Evolutionary conservation across 306 rosid genomes (phyloP).

Genomic region (Alnus rubra): DNA sequence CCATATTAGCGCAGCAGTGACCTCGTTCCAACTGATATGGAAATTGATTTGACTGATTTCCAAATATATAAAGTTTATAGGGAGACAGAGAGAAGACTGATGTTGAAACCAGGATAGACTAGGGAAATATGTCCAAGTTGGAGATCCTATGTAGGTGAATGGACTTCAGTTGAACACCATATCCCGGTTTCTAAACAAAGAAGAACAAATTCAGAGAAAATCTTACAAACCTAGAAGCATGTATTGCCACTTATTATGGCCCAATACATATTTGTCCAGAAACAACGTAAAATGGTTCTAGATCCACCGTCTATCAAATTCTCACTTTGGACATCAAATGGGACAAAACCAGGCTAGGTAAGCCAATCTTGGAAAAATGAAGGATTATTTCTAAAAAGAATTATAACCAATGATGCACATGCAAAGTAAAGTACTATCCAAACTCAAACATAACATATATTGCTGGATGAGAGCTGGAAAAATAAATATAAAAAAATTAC

Average conservation of each 20-base stretch:
- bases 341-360: background rate
- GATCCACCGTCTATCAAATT: background rate
- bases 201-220: background rate
- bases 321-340: background rate
- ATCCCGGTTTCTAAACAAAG: background rate
- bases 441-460: constrained; percentile 7
- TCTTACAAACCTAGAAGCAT: background rate
- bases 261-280: background rate
- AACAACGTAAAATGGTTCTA: background rate
- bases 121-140: background rate
- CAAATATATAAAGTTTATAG: background rate
- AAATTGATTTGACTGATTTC: background rate
- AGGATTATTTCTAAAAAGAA: constrained; percentile 11
- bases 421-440: background rate
- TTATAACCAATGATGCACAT: background rate
- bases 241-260: background rate
- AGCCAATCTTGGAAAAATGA: background rate
- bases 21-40: background rate
- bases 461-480: constrained; percentile 12
- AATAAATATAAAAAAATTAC: constrained; percentile 28
- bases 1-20: background rate
- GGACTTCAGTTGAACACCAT: background rate
- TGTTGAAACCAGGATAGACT: background rate
- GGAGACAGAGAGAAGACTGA: background rate
- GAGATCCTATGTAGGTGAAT: background rate